Conservation (phyloP, 352 stramenopile genomes). For the Globisporangium camurandrum region DNA sequence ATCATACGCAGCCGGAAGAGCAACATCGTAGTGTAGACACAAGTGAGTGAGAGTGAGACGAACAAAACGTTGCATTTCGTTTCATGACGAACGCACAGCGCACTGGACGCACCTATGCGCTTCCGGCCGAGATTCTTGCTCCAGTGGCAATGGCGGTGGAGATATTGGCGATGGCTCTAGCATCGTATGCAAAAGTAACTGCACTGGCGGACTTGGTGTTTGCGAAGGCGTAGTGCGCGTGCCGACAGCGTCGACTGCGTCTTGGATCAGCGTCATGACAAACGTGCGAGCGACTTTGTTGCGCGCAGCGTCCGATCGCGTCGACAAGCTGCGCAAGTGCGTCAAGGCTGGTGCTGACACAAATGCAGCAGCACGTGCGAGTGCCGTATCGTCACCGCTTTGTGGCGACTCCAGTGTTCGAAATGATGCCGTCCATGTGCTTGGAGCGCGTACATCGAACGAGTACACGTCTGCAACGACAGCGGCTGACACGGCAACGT, state of each 20-base stretch:
- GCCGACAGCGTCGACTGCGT: background rate
- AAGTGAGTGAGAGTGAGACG: too few species aligned
- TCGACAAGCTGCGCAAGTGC: background rate
- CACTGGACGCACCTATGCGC: slow-evolving; percentile 4
- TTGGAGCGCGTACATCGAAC: too few species aligned
- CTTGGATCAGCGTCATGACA: background rate
- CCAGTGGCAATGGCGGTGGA: background rate
- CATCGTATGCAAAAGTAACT: background rate
- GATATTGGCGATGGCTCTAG: background rate
- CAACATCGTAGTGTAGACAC: too few species aligned
- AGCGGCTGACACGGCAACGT: too few species aligned
- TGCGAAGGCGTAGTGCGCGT: background rate
- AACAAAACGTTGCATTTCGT: background rate
- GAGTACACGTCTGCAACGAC: too few species aligned
- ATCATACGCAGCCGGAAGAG: too few species aligned
- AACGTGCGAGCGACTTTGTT: background rate
- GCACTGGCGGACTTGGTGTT: background rate
- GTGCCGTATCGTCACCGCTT: background rate
- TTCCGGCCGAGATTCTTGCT: background rate
- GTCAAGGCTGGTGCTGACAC: too few species aligned
- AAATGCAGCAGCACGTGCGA: too few species aligned
- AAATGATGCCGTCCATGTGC: too few species aligned
- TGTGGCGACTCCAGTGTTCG: too few species aligned
- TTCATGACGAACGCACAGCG: background rate
- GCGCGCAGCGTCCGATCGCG: background rate